Evolutionary conservation across 2,329 filamentous ascomycete species (phyloP).

Genomic region (Truncatella angustata): DNA sequence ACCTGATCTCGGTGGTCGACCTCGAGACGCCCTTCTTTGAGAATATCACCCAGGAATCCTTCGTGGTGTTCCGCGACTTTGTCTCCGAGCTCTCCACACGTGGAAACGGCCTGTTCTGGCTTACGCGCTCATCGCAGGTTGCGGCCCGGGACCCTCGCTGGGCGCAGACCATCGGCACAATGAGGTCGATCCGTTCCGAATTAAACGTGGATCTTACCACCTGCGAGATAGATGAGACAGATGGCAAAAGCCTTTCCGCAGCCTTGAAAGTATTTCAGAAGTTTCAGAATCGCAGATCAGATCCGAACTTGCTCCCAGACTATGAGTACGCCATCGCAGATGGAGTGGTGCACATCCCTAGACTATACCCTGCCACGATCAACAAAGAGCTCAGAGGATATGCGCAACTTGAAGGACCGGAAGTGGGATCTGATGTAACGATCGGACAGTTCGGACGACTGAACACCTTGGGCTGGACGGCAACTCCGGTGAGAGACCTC

Average conservation of each 20-base stretch:
- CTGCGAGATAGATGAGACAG: neutral
- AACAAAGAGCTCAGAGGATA: neutral
- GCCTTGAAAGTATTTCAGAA: neutral
- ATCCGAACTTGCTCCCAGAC: neutral
- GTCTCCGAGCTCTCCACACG: neutral
- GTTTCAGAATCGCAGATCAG: neutral
- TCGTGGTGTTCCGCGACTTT: neutral
- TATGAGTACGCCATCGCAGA: neutral
- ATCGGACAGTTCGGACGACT: slow-evolving; percentile 15
- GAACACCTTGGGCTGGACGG: slow-evolving; percentile 12
- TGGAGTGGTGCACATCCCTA: neutral
- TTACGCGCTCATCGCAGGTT: neutral
- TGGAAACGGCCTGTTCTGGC: neutral
- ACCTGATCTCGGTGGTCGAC: neutral
- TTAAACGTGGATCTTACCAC: neutral
- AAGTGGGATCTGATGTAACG: neutral
- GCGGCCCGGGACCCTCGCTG: neutral
- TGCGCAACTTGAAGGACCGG: neutral
- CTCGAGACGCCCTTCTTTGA: neutral
- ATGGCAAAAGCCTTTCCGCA: neutral
- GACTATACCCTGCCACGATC: neutral
- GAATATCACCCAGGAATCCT: neutral
- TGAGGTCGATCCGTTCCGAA: neutral
- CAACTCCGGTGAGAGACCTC: no score
- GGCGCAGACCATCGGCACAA: neutral